These are phyloP conservation scores for Kluyveromyces siamensis DNA, from an alignment of 805 yeast species.

Conservation along the genomic window DNA sequence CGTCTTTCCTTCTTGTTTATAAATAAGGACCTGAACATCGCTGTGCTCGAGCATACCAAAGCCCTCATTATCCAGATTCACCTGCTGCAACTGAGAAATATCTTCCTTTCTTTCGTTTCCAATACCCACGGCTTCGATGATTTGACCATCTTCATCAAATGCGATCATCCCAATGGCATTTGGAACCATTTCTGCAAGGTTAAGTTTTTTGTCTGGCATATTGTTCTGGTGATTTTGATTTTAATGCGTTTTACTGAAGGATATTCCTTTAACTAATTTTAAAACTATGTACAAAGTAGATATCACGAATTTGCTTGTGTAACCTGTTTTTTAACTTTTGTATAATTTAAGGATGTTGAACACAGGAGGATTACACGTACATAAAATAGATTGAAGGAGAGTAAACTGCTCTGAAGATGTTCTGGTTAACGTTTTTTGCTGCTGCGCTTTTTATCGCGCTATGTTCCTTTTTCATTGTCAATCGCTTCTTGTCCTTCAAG, in stretches of 20 bases:
- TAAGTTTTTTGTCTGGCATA: conserved; percentile 3
- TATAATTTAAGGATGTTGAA: not conserved
- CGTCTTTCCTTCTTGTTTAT: conserved; percentile 20
- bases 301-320: not conserved
- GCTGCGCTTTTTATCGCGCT: conserved; percentile 3
- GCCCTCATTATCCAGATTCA: conserved; percentile 20
- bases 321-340: no score
- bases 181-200: conserved; percentile 12
- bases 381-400: no score
- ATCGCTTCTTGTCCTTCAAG: conserved; percentile 23
- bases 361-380: not conserved
- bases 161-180: conserved; percentile 23
- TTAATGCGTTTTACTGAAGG: conserved; percentile 2
- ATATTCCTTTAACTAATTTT: not conserved
- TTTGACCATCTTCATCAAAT: conserved; percentile 24
- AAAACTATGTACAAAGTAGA: conserved; percentile 6
- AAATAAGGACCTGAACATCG: conserved; percentile 15
- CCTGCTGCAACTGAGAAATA: conserved; percentile 14
- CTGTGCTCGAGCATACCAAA: conserved; percentile 17
- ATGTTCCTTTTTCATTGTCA: conserved; percentile 14
- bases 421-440: conserved; percentile 3
- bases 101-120: conserved; percentile 22
- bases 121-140: conserved; percentile 24
- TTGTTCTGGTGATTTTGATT: not conserved
- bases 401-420: not conserved